These are phyloP conservation scores for Mitragyna speciosa DNA, from an alignment of 257 asterid species.

Conservation along the genomic window DNA sequence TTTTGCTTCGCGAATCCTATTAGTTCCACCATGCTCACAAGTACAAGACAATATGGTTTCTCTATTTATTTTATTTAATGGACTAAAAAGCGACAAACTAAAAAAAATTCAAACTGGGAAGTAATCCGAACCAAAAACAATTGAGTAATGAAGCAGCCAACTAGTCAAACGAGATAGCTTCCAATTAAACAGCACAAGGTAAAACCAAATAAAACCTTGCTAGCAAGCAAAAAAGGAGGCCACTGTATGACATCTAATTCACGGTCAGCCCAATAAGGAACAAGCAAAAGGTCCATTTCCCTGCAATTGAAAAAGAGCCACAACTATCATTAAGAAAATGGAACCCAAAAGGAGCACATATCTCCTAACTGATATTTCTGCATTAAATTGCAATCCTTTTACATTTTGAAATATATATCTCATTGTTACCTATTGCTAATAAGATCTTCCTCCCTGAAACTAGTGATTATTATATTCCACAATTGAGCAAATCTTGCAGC, in stretches of 20 bases:
- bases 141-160: neutral
- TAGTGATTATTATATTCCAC: conserved; percentile 95
- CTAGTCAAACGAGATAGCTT: neutral
- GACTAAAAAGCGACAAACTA: neutral
- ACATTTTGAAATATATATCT: neutral
- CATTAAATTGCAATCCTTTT: neutral
- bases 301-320: conserved; percentile 41
- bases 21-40: neutral
- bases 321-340: conserved; percentile 16
- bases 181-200: neutral
- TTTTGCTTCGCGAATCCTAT: no score
- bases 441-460: conserved; percentile 99
- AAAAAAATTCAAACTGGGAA: neutral
- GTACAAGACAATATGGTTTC: neutral
- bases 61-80: neutral
- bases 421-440: conserved; percentile 72
- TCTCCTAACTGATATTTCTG: neutral
- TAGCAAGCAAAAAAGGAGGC: conserved; percentile 99
- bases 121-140: neutral
- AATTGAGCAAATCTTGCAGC: conserved; percentile 99
- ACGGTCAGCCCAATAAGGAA: conserved; percentile 99
- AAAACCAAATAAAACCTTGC: conserved; percentile 63
- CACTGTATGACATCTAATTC: conserved; percentile 88
- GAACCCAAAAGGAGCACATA: neutral
- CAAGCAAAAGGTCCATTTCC: conserved; percentile 98